A percentile compares a stretch with the other conserved stretches of the same genome.
Evolutionary conservation across 2,329 filamentous ascomycete genomes (phyloP).

Genomic region (Aspergillus felis): DNA sequence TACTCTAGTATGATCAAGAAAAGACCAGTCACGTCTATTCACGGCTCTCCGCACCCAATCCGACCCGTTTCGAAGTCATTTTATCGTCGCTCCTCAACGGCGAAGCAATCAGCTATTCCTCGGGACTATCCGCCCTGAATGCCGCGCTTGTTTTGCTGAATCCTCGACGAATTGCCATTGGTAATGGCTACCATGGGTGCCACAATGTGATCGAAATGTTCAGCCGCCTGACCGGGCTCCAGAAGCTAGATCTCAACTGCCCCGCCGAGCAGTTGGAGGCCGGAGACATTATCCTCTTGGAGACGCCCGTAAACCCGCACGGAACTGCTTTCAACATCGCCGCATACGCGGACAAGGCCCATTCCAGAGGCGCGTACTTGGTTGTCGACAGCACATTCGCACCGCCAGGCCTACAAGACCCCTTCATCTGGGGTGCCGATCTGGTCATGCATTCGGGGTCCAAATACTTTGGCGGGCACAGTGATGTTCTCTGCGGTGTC

Average conservation of each 20-base stretch:
- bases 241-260: constrained; percentile 68
- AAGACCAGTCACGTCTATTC: constrained; percentile 70
- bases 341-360: constrained; percentile 68
- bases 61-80: constrained; percentile 78
- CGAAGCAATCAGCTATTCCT: constrained; percentile 72
- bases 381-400: constrained; percentile 90
- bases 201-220: constrained; percentile 77
- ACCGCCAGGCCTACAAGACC: constrained; percentile 83
- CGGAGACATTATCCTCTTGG: constrained; percentile 84
- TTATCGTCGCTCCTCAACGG: constrained; percentile 65
- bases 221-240: constrained; percentile 68
- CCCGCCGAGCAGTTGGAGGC: constrained; percentile 61
- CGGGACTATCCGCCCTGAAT: constrained; percentile 84
- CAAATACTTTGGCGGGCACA: constrained; percentile 95
- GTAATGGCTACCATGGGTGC: constrained; percentile 87
- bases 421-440: constrained; percentile 77
- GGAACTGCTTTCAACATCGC: constrained; percentile 74
- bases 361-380: constrained; percentile 67
- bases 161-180: constrained; percentile 77
- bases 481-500: constrained; percentile 86
- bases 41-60: constrained; percentile 72
- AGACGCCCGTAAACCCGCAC: constrained; percentile 90
- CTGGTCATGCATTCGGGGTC: constrained; percentile 88
- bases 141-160: constrained; percentile 80
- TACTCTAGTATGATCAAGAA: constrained; percentile 17